Percentiles rank a stretch among this genome's conserved stretches.
Conservation (phyloP, 148 eudicot species). For the Rhododendron simsii region DNA sequence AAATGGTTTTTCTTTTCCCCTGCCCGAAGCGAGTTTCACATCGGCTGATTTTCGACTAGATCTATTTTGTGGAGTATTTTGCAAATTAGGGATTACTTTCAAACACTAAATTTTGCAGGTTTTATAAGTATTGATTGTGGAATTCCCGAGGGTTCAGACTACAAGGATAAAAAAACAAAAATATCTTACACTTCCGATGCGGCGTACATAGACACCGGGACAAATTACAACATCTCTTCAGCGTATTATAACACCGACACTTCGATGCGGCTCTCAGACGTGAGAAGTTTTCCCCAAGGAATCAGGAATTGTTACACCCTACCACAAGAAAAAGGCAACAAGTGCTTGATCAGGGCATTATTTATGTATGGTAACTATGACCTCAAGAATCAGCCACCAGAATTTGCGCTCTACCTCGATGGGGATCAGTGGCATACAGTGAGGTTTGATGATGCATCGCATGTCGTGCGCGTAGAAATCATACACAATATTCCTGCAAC, state of each 20-base stretch:
- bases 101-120: not conserved
- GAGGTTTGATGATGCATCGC: not conserved
- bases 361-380: not conserved
- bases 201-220: not conserved
- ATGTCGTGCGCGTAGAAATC: not conserved
- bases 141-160: not conserved
- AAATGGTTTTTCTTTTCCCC: too few relatives aligned
- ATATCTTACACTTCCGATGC: not conserved
- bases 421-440: not conserved
- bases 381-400: not conserved
- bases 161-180: not conserved
- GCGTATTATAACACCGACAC: fast-evolving
- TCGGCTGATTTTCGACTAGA: too few relatives aligned
- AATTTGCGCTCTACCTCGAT: not conserved
- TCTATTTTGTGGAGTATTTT: too few relatives aligned
- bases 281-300: not conserved
- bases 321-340: not conserved
- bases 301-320: not conserved
- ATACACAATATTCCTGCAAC: constrained; percentile 16
- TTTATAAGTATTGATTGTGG: not conserved
- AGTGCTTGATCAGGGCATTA: not conserved
- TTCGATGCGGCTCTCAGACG: fast-evolving
- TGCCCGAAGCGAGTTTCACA: too few relatives aligned
- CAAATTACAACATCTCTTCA: not conserved
- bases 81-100: too few relatives aligned